These are phyloP conservation scores for Pseudocercospora fijiensis DNA, from an alignment of 2,329 filamentous ascomycete genomes.

Conservation along the genomic window DNA sequence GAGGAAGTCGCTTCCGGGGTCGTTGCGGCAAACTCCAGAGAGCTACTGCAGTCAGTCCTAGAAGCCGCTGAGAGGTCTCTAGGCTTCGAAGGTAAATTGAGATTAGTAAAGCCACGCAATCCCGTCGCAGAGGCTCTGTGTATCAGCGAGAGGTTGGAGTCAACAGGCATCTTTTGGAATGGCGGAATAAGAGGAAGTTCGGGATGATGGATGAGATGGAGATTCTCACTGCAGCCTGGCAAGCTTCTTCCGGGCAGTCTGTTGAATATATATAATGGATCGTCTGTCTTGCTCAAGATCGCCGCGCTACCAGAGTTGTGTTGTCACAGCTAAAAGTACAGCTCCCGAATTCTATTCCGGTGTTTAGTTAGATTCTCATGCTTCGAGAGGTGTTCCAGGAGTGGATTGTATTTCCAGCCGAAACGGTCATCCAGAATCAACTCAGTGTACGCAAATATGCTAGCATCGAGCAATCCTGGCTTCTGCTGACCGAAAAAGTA, in stretches of 20 bases:
- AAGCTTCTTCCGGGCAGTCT: neutral
- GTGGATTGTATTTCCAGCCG: constrained; percentile 62
- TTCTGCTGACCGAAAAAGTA: constrained; percentile 60
- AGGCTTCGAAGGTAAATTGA: neutral
- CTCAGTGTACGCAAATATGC: constrained; percentile 86
- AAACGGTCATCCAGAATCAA: constrained; percentile 67
- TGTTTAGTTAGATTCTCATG: constrained; percentile 66
- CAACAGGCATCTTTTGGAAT: neutral
- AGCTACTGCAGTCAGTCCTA: neutral
- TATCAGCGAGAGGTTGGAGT: neutral
- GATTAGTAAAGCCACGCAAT: neutral
- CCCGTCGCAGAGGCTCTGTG: neutral
- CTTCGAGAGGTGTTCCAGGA: constrained; percentile 58
- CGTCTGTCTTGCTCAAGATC: neutral
- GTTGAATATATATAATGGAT: neutral
- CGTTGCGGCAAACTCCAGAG: neutral
- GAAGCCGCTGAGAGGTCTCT: neutral
- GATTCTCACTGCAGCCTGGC: neutral
- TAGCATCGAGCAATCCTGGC: constrained; percentile 80
- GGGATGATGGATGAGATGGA: neutral
- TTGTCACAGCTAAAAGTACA: constrained; percentile 47
- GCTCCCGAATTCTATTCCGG: constrained; percentile 56
- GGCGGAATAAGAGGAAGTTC: neutral
- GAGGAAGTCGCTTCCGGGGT: neutral
- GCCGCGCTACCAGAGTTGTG: neutral